Evolutionary conservation across 192 early-diverging fungal genomes (phyloP), one percentile per base, ranked within the genome.

Genomic region (Helicostylum pulchrum): DNA sequence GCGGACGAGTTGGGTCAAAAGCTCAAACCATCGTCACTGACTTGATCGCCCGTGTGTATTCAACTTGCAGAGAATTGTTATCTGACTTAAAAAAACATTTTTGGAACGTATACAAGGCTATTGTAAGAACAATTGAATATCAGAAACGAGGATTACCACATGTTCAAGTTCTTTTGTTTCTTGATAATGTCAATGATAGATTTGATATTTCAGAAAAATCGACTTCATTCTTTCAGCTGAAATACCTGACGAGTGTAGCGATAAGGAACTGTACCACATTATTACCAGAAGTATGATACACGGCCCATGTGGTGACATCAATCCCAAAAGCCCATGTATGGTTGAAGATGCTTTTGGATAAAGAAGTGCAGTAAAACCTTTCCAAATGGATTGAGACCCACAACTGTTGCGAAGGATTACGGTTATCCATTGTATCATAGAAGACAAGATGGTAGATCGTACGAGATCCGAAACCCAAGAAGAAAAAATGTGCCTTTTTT

Each of bases 331-430:
- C 5, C 26, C 7, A 15, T 56, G 34, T 36, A 56, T 56, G 54
- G 3, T 7, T 15, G 34, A 59, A 43, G 31, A 55, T 34, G 15
- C 6, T 15, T 14, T 14, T 55, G 15, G 53, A 34, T 9, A 7
- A 61, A 65, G 12, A 58, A 23, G 11, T 78, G 77, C 43, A 17
- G 48, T 10, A 74, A 78, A 51, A 3, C 21, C 0, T 78, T 50
- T 53, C 72, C 73, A 30, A 36, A 52, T 8, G 5, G 5, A 11
- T 47, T 7, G 2, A 3, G 12, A 11, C 12, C 45, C 2, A 11
- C 45, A 3, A 47, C 10, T 7, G 11, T n/a, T 47, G n/a, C n/a
- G 2, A 47, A 47, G 11, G 10, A n/a, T 3, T 3, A 47, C 12
- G 45, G 45, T 2, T 47, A 47, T 47, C 10, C 45, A 2, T 47